Percentiles rank a stretch among this genome's conserved stretches.
These are phyloP conservation scores for Irpex sp. DNA, from an alignment of 1,284 basidiomycete species.

Conservation along the genomic window DNA sequence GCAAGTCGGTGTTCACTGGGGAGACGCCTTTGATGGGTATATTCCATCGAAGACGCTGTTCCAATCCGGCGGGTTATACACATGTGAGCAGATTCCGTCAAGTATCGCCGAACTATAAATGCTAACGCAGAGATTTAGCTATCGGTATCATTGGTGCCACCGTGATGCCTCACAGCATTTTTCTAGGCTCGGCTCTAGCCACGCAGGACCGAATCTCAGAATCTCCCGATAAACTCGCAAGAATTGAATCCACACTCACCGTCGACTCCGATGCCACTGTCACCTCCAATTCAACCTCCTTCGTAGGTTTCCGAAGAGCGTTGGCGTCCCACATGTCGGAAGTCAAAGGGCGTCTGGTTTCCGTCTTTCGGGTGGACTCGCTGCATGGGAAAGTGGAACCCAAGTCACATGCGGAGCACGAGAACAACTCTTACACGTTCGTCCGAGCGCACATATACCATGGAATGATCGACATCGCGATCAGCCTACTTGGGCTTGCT, in stretches of 20 bases:
- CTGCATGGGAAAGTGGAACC: conserved; percentile 15
- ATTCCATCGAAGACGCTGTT: conserved; percentile 72
- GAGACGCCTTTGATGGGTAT: conserved; percentile 77
- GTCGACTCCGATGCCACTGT: conserved; percentile 3
- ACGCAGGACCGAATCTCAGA: conserved; percentile 65
- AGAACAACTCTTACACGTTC: conserved; percentile 66
- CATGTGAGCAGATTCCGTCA: conserved; percentile 41
- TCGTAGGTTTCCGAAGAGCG: neutral
- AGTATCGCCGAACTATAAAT: neutral
- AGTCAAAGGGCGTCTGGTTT: neutral
- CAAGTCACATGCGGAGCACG: conserved; percentile 28
- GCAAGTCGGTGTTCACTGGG: conserved; percentile 74
- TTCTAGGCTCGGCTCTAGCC: conserved; percentile 82
- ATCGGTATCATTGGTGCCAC: conserved; percentile 83
- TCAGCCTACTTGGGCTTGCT: conserved; percentile 73
- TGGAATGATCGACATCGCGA: conserved; percentile 62
- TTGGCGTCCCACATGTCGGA: neutral
- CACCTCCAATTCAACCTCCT: neutral
- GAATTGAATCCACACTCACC: conserved; percentile 1
- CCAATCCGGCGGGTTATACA: conserved; percentile 66
- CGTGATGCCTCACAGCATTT: conserved; percentile 89
- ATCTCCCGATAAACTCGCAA: conserved; percentile 2
- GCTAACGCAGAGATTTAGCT: conserved; percentile 35
- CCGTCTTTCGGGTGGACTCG: conserved; percentile 17
- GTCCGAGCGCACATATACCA: conserved; percentile 76